Conservation (phyloP, 176 grass and related monocot genomes). For the Zizania latifolia region DNA sequence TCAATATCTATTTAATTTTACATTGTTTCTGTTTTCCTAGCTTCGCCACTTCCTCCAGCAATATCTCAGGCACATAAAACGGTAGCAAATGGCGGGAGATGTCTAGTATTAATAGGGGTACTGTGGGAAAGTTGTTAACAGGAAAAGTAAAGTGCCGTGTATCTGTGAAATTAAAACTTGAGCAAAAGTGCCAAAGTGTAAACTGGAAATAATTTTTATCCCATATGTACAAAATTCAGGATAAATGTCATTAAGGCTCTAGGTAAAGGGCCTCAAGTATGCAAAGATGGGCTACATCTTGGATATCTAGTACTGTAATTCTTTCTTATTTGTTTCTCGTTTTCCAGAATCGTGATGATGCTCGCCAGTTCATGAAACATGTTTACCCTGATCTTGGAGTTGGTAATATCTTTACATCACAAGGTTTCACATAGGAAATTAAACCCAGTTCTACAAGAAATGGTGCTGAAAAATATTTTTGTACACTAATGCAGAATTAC, state of each 20-base stretch:
- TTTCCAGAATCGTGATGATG: constrained; percentile 84
- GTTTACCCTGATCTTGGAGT: constrained; percentile 85
- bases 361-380: constrained; percentile 85
- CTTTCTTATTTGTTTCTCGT: neutral
- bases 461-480: neutral
- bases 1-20: too few species aligned
- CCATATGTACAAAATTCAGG: neutral
- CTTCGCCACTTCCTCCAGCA: too few species aligned
- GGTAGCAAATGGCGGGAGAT: too few species aligned
- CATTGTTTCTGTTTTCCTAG: too few species aligned
- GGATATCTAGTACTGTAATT: neutral
- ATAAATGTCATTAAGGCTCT: neutral
- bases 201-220: too few species aligned
- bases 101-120: too few species aligned
- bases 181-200: too few species aligned
- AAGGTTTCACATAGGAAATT: neutral
- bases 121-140: too few species aligned
- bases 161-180: neutral
- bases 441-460: neutral
- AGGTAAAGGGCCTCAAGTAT: neutral
- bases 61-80: too few species aligned
- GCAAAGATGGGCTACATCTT: neutral
- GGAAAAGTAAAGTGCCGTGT: neutral
- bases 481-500: constrained; percentile 50
- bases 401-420: constrained; percentile 48